These are phyloP conservation scores for Aspergillus hiratsukae DNA, from an alignment of 2,329 filamentous ascomycete genomes.

Conservation along the genomic window DNA sequence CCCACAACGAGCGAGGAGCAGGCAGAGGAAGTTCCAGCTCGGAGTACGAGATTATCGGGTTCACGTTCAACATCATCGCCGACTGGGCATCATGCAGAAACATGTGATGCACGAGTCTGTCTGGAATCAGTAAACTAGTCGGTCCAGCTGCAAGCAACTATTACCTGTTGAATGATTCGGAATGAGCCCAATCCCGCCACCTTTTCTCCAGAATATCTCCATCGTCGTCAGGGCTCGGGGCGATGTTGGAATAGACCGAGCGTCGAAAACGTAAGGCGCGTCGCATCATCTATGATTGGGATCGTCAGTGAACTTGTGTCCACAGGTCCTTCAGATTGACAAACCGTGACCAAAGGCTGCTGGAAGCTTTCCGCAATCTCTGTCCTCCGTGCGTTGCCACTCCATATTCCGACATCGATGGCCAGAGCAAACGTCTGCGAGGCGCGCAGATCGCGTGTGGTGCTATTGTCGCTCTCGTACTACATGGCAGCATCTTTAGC, in stretches of 20 bases:
- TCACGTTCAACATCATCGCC: conserved; percentile 63
- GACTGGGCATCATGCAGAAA: conserved; percentile 63
- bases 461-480: conserved; percentile 41
- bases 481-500: neutral
- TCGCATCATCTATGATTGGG: conserved; percentile 45
- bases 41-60: conserved; percentile 63
- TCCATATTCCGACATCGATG: conserved; percentile 55
- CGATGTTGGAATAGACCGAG: conserved; percentile 50
- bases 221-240: conserved; percentile 51
- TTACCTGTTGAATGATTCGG: conserved; percentile 63
- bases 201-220: conserved; percentile 57
- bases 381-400: conserved; percentile 56
- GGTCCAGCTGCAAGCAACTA: conserved; percentile 1
- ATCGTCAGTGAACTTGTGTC: neutral
- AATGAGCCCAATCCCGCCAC: conserved; percentile 61
- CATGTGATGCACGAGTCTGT: conserved; percentile 56
- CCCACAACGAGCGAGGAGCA: conserved; percentile 59
- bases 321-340: neutral
- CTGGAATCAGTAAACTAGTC: conserved; percentile 5
- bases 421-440: conserved; percentile 49
- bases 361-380: conserved; percentile 57
- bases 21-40: conserved; percentile 65
- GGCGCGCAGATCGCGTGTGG: conserved; percentile 50
- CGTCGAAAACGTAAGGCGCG: conserved; percentile 57
- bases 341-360: conserved; percentile 48